These are phyloP conservation scores for Cupressus sempervirens DNA, from an alignment of 75 land plant species.

Conservation along the genomic window DNA sequence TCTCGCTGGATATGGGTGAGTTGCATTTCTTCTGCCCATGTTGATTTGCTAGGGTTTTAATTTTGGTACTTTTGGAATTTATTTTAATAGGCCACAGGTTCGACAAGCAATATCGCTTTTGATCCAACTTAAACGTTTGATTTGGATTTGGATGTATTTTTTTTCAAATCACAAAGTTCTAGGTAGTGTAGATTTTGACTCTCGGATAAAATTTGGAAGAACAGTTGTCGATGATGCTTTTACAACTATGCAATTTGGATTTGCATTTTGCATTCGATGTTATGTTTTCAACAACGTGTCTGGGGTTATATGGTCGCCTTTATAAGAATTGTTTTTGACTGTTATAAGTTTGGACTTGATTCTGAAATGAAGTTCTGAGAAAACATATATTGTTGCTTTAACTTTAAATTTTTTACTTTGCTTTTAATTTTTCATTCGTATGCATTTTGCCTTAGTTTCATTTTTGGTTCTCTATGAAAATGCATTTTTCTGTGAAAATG, in stretches of 20 bases:
- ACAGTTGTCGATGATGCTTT: background rate
- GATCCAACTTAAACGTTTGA: background rate
- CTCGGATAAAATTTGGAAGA: background rate
- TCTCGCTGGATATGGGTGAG: constrained; percentile 2
- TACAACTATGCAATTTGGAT: background rate
- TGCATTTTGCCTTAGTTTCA: background rate
- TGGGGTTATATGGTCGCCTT: background rate
- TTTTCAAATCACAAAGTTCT: background rate
- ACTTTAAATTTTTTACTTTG: background rate
- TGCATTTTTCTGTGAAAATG: too few relatives aligned
- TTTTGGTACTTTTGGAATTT: background rate
- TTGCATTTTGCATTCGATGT: too few relatives aligned
- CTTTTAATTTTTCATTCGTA: too few relatives aligned
- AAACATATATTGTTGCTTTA: background rate
- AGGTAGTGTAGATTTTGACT: background rate
- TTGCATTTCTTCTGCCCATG: background rate
- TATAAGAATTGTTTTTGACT: too few relatives aligned
- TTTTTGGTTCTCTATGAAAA: too few relatives aligned
- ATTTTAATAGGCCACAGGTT: background rate
- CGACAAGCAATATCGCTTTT: background rate
- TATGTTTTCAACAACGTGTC: background rate
- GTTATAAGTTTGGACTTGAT: too few relatives aligned
- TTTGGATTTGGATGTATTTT: background rate
- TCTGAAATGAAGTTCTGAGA: background rate
- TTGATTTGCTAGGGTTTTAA: background rate